Base-by-base conservation (phyloP, 202 grass and related monocot genomes). In the Bolboschoenoplectus hybrid region DNA sequence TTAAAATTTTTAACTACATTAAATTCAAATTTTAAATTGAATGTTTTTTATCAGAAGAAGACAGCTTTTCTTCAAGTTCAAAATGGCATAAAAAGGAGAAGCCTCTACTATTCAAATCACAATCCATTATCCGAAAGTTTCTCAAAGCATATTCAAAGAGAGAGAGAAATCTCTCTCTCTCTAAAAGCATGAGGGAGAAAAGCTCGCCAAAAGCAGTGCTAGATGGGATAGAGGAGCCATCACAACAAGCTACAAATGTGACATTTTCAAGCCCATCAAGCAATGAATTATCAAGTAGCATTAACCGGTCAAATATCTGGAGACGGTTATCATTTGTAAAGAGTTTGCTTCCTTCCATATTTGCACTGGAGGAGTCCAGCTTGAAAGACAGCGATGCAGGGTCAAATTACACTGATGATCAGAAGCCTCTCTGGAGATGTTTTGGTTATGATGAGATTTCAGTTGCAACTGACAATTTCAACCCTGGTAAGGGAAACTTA, bases 361-460 rank as follows among this genome's bases (percentile, higher is more conserved):
- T 81, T 83, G 85, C 89, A 12, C 74, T 87, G 1, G 82, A 89
- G 0, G 89, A 91, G 9, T 94, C 88, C 1, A 83, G 47, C 5
- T 14, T n/a, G 5, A 98, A 93, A 71, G 87, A 85, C 67, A 84
- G 84, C 17, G 89, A 95, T 57, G 73, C 11, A 2, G 70, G 82
- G 11, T 95, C 90, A 0, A 63, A 67, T 1, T 90, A 56, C 47
- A 86, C 74, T 0, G 87, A 92, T 49, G 91, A 95, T 49, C 89
- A 91, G 39, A 94, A 94, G 64, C 93, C 91, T 82, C 56, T 86
- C 1, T 95, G 91, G 90, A 98, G 89, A 77, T 98, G 89, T 7
- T 98, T 95, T 79, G 91, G 86, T 74, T 95, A 89, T 76, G 76
- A 93, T 32, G 91, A 98, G 68, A 87, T 95, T 61, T 93, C 93